Percentiles rank a stretch among this genome's conserved stretches.
These are phyloP conservation scores for Puccinia novopanici DNA, from an alignment of 1,284 basidiomycete genomes.

Conservation along the genomic window DNA sequence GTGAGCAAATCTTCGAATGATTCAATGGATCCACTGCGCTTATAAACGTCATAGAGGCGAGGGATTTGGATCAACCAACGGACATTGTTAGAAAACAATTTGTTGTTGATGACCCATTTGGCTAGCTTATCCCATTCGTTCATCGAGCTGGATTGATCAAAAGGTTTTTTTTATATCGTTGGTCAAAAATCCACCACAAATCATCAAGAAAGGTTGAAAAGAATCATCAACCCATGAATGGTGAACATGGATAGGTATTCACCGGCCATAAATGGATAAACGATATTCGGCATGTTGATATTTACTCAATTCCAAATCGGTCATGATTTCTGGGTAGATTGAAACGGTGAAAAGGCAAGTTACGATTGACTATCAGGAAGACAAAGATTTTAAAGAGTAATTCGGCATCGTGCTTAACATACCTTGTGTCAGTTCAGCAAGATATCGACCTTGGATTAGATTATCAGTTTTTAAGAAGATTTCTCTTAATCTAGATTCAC, in stretches of 20 bases:
- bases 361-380: background rate
- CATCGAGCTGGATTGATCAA: slow-evolving; percentile 58
- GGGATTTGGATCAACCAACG: slow-evolving; percentile 97
- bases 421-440: slow-evolving; percentile 93
- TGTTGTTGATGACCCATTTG: slow-evolving; percentile 91
- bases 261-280: slow-evolving; percentile 87
- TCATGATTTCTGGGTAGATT: slow-evolving; percentile 76
- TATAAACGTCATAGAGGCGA: slow-evolving; percentile 93
- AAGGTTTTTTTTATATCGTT: background rate
- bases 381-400: slow-evolving; percentile 50
- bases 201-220: background rate
- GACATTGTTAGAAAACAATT: slow-evolving; percentile 92
- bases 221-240: background rate
- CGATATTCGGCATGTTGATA: slow-evolving; percentile 92
- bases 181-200: background rate
- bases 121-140: slow-evolving; percentile 98
- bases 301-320: slow-evolving; percentile 94
- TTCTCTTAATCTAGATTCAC: slow-evolving; percentile 89
- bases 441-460: slow-evolving; percentile 82
- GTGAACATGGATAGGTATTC: slow-evolving; percentile 45
- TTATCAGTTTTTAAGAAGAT: slow-evolving; percentile 99
- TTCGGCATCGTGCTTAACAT: background rate
- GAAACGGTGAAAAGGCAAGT: slow-evolving; percentile 13
- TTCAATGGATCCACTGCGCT: slow-evolving; percentile 77
- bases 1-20: slow-evolving; percentile 89